These are phyloP conservation scores for Fusarium ramigenum DNA, from an alignment of 2,329 filamentous ascomycete genomes.

Conservation along the genomic window DNA sequence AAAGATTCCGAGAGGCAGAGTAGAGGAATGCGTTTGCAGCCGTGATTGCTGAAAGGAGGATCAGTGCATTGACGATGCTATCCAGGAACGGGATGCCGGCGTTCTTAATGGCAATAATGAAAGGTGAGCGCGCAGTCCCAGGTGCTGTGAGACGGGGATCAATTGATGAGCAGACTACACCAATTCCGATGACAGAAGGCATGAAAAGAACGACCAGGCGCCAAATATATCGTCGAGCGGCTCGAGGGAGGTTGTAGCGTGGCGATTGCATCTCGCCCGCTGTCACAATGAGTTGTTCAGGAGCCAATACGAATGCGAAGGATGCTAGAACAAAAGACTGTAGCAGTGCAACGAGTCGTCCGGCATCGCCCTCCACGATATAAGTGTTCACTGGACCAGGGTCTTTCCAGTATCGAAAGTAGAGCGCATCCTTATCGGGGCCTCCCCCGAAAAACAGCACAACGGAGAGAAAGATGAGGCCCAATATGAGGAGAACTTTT, in stretches of 20 bases:
- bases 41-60: neutral
- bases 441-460: neutral
- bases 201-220: constrained; percentile 56
- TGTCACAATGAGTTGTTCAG: constrained; percentile 42
- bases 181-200: neutral
- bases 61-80: neutral
- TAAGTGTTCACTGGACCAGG: neutral
- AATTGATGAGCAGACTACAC: neutral
- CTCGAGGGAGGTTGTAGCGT: constrained; percentile 41
- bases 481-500: neutral
- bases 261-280: constrained; percentile 45
- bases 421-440: neutral
- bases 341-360: constrained; percentile 47
- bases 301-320: constrained; percentile 36
- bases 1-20: neutral
- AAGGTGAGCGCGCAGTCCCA: neutral
- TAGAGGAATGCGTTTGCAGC: neutral
- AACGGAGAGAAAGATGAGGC: neutral
- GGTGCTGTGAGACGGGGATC: neutral
- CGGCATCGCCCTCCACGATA: neutral
- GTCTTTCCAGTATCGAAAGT: neutral
- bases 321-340: constrained; percentile 53
- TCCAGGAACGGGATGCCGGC: neutral
- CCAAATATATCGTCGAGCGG: constrained; percentile 36
- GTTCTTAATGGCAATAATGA: neutral